phyloP scores from a whole-genome alignment of 805 yeast genomes.

The Spathaspora hagerdaliae region DNA sequence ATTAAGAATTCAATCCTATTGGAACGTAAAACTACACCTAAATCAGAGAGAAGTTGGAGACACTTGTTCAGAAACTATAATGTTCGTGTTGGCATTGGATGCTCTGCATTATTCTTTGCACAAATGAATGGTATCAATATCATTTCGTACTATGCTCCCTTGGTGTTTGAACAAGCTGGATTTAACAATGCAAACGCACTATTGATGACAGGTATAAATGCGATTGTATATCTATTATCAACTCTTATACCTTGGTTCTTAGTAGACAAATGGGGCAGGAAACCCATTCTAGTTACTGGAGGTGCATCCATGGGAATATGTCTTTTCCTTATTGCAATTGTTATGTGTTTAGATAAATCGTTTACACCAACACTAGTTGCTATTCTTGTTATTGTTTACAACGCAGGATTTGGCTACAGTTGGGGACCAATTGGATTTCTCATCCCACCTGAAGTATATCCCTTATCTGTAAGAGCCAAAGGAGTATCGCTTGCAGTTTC shows the following conservation, averaged over 20 bases:
- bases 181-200: conserved; percentile 39
- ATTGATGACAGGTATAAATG: conserved; percentile 42
- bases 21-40: conserved; percentile 36
- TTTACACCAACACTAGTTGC: conserved; percentile 35
- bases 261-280: conserved; percentile 44
- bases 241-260: conserved; percentile 45
- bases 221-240: conserved; percentile 33
- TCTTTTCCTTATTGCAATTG: conserved; percentile 27
- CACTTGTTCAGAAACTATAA: conserved; percentile 38
- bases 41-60: conserved; percentile 37
- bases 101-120: conserved; percentile 42
- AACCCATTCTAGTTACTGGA: conserved; percentile 40
- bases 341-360: conserved; percentile 27
- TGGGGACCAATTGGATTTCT: conserved; percentile 47
- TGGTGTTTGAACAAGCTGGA: conserved; percentile 47
- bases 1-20: conserved; percentile 43
- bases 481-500: conserved; percentile 45
- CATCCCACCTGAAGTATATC: conserved; percentile 42
- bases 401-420: conserved; percentile 42
- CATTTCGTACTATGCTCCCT: conserved; percentile 55
- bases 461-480: conserved; percentile 38
- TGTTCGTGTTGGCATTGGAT: conserved; percentile 32
- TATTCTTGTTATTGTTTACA: conserved; percentile 35
- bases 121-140: conserved; percentile 55
- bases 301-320: conserved; percentile 38